Conservation (phyloP, 2,329 filamentous ascomycete genomes). For the Nothopassalora personata region DNA sequence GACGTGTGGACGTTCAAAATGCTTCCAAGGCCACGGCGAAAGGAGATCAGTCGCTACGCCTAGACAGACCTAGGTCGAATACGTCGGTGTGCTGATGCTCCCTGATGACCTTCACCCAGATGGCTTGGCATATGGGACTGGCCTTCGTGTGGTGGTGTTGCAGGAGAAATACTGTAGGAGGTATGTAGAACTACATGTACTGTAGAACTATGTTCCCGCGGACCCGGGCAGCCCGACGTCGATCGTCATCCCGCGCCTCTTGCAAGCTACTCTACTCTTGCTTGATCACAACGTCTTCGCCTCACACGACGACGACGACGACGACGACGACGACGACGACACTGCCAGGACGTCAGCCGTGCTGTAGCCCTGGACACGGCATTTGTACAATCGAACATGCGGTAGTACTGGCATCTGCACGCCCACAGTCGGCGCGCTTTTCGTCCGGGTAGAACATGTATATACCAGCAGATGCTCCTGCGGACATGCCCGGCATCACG, state of each 20-base stretch:
- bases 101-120: too few relatives aligned
- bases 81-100: too few relatives aligned
- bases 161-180: too few relatives aligned
- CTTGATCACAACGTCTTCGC: not conserved
- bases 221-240: not conserved
- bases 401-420: constrained; percentile 7
- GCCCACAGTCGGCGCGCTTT: constrained; percentile 9
- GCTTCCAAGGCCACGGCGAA: too few relatives aligned
- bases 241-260: not conserved
- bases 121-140: too few relatives aligned
- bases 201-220: too few relatives aligned
- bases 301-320: not conserved
- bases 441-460: constrained; percentile 1
- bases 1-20: too few relatives aligned
- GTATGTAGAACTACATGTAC: too few relatives aligned
- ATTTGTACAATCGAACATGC: constrained; percentile 6
- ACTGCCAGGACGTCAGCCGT: not conserved
- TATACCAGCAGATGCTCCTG: constrained; percentile 2
- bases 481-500: not conserved
- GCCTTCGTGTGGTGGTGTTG: too few relatives aligned
- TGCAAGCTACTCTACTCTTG: too few relatives aligned
- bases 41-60: too few relatives aligned
- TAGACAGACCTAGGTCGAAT: too few relatives aligned
- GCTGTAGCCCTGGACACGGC: constrained; percentile 25
- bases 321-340: not conserved